Base-by-base conservation (phyloP, 148 eudicot genomes). In the Amaranthus cruentus region DNA sequence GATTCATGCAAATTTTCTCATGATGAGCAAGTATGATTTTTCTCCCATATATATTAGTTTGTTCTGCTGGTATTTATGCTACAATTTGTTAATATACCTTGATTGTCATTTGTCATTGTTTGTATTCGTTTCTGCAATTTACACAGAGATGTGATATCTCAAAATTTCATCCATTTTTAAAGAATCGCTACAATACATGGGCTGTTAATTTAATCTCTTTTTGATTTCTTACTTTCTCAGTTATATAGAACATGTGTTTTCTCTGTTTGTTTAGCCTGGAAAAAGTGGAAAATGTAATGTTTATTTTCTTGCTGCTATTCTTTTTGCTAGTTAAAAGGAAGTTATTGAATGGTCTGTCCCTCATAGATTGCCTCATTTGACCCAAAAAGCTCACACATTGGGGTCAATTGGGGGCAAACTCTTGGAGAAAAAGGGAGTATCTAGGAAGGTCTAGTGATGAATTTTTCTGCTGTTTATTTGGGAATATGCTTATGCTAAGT, bases 1-100 rank as follows among this genome's bases (percentile, higher is more conserved):
- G 93, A 82, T 80, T 84, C 87, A 62, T 94, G 98, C 89, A 94
- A 78, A 72, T 91, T 94, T 65, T 94, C 98, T 53, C 98, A 94
- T 70, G 90, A 91, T 73, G 96, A 87, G 73, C 88, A 91, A 76
- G 98, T 93, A 73, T 28, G 82, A 49, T 61, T 18, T 14, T 9
- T 28, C 12, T 69, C 64, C 48, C 11, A 43, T 6, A 21, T 42
- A n/a, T 21, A 65, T 72, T 6, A 21, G 6, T 58, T 65, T 12
- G n/a, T 64, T 52, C 12, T 78, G 18, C 55, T 48, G 46, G 54
- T 64, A 28, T 44, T 42, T 28, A 28, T 28, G 38, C 38, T 28
- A 28, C 38, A 28, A 28, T 28, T 28, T 28, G 38, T 28, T 28
- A 28, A 28, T 28, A 28, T 28, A 28, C 38, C 38, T 28, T 28